Conservation (phyloP, 2,329 filamentous ascomycete species). For the Penicillium crustosum region DNA sequence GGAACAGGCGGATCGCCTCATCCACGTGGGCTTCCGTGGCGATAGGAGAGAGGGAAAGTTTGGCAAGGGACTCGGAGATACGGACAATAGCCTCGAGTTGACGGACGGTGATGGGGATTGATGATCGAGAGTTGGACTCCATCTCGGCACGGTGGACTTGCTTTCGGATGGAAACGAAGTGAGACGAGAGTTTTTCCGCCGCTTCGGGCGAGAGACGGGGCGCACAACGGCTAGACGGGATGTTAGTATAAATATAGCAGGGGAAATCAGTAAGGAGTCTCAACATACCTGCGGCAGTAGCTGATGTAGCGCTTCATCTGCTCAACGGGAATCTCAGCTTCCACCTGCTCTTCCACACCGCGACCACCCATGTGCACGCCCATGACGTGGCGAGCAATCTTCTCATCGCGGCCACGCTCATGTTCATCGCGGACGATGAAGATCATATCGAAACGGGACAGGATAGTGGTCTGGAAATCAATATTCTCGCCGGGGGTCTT, state of each 20-base stretch:
- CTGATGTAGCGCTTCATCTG: conserved; percentile 98
- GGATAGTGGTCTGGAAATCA: conserved; percentile 96
- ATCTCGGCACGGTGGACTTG: conserved; percentile 91
- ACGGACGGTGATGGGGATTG: conserved; percentile 95
- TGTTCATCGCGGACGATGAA: conserved; percentile 98
- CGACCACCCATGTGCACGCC: conserved; percentile 91
- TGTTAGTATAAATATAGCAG: conserved; percentile 13
- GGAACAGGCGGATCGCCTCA: conserved; percentile 93
- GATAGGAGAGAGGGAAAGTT: conserved; percentile 79
- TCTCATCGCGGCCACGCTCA: conserved; percentile 82
- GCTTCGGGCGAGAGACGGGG: conserved; percentile 87
- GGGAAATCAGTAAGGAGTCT: neutral
- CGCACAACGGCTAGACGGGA: conserved; percentile 70
- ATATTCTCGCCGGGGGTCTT: conserved; percentile 98
- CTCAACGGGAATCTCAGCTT: conserved; percentile 88
- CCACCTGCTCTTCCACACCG: conserved; percentile 75
- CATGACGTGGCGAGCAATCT: conserved; percentile 96
- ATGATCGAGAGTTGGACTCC: conserved; percentile 84
- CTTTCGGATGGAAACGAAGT: conserved; percentile 93
- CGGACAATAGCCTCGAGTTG: conserved; percentile 96
- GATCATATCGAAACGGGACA: conserved; percentile 99
- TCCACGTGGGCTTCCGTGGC: conserved; percentile 92
- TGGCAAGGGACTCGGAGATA: conserved; percentile 93
- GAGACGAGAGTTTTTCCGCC: conserved; percentile 91
- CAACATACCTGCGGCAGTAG: conserved; percentile 85